These are phyloP conservation scores for Mortierella sp. DNA, from an alignment of 371 early-diverging fungal species.

Conservation along the genomic window DNA sequence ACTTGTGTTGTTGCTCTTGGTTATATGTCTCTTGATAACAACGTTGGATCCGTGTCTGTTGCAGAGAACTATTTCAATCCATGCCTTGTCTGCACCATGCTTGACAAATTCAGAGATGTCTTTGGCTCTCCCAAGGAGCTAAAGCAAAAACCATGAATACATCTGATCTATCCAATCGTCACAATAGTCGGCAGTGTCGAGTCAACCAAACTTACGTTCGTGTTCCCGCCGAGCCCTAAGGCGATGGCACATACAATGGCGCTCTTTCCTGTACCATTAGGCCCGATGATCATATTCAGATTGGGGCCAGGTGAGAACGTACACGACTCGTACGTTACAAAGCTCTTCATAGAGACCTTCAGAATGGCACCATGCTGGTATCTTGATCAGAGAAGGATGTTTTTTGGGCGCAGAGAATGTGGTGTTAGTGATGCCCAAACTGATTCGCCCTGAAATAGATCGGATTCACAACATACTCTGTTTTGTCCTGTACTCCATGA, in stretches of 20 bases:
- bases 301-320: slow-evolving; percentile 91
- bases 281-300: slow-evolving; percentile 97
- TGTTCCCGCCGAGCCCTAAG: slow-evolving; percentile 92
- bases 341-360: slow-evolving; percentile 82
- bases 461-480: slow-evolving; percentile 19
- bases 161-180: background rate
- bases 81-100: slow-evolving; percentile 83
- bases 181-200: background rate
- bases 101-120: slow-evolving; percentile 93
- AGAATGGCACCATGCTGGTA: slow-evolving; percentile 82
- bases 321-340: slow-evolving; percentile 92
- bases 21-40: slow-evolving; percentile 76
- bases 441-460: background rate
- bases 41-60: slow-evolving; percentile 61
- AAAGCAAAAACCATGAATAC: background rate
- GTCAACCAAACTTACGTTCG: slow-evolving; percentile 63
- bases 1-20: slow-evolving; percentile 72
- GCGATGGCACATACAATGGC: slow-evolving; percentile 98
- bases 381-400: no score
- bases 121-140: slow-evolving; percentile 87
- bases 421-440: background rate
- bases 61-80: slow-evolving; percentile 83
- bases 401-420: no score
- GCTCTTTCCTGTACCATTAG: slow-evolving; percentile 99
- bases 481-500: slow-evolving; percentile 21